Percentiles rank a stretch among this genome's conserved stretches.
phyloP scores from a whole-genome alignment of 2,329 filamentous ascomycete species.

The Botrytis pseudocinerea region DNA sequence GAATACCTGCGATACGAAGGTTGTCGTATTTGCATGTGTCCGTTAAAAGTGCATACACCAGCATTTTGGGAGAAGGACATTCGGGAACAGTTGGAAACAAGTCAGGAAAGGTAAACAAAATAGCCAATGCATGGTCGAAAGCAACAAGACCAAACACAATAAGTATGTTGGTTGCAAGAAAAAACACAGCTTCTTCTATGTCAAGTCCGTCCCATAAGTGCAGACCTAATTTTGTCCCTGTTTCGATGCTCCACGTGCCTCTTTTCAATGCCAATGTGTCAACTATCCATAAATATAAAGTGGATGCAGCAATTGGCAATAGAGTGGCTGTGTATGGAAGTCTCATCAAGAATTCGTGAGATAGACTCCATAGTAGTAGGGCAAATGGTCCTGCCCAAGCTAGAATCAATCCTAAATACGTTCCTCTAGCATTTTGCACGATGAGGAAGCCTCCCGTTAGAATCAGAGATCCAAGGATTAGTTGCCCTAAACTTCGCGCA shows the following conservation, averaged over 20 bases:
- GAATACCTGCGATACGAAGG: conserved; percentile 56
- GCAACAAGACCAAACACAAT: conserved; percentile 69
- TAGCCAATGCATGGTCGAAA: conserved; percentile 67
- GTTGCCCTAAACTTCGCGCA: conserved; percentile 51
- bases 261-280: conserved; percentile 66
- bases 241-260: conserved; percentile 71
- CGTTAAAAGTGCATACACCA: conserved; percentile 53
- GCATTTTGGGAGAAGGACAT: conserved; percentile 49
- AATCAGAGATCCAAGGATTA: conserved; percentile 48
- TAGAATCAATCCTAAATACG: conserved; percentile 70
- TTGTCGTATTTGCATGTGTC: conserved; percentile 55
- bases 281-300: conserved; percentile 70
- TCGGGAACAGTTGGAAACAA: conserved; percentile 54
- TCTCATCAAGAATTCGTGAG: conserved; percentile 62
- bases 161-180: conserved; percentile 67
- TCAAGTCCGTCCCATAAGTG: conserved; percentile 66
- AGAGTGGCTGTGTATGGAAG: conserved; percentile 59
- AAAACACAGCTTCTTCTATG: conserved; percentile 74
- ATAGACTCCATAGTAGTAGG: conserved; percentile 62
- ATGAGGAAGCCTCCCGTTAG: conserved; percentile 49
- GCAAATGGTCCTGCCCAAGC: conserved; percentile 68
- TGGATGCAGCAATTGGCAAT: conserved; percentile 62
- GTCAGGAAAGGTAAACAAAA: conserved; percentile 62
- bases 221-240: conserved; percentile 64
- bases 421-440: conserved; percentile 50